Evolutionary conservation across 2,329 filamentous ascomycete genomes (phyloP), one percentile per base, ranked within the genome.

Genomic region (Dactylellina parvicollis): DNA sequence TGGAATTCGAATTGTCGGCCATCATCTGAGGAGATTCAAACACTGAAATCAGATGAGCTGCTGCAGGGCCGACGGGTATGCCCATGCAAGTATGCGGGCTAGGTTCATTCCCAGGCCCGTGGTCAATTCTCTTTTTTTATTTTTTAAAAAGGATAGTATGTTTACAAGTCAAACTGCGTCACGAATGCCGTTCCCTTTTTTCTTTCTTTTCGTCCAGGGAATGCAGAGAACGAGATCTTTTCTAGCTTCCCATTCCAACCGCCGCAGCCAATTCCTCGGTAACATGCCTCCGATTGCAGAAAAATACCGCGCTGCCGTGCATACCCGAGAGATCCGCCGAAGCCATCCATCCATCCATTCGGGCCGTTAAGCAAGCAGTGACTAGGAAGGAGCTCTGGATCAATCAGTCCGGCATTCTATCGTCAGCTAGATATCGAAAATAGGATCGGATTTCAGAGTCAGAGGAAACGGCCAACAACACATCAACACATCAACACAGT

Each of bases 401-500:
- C n/a, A n/a, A n/a, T n/a, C n/a, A n/a, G n/a, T n/a, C n/a, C n/a
- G n/a, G n/a, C n/a, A n/a, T n/a, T n/a, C n/a, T n/a, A n/a, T n/a
- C n/a, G n/a, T n/a, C n/a, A n/a, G n/a, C n/a, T n/a, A n/a, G 30
- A 32, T 32, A 32, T 5, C 12, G 12, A 32, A 5, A 32, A 32
- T 32, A 12, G 30, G 5, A 12, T 5, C 5, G 12, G 30, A 32
- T 5, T 12, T 32, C 30, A 12, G 12, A 12, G 5, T 32, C 12
- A 16, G n/a, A 40, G 4, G n/a, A 40, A 22, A 28, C 30, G 14
- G 20, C 9, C 18, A 18, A 14, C 50, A 40, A 56, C 32, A 26
- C 50, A 24, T 40, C 40, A 60, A 60, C 40, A 38, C 56, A 38
- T 56, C 54, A 57, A 57, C 54, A 32, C 32, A 22, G n/a, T 2